Percentiles rank a stretch among this genome's conserved stretches.
Evolutionary conservation across 805 yeast species (phyloP).

Genomic region (Wickerhamomyces chambardii): DNA sequence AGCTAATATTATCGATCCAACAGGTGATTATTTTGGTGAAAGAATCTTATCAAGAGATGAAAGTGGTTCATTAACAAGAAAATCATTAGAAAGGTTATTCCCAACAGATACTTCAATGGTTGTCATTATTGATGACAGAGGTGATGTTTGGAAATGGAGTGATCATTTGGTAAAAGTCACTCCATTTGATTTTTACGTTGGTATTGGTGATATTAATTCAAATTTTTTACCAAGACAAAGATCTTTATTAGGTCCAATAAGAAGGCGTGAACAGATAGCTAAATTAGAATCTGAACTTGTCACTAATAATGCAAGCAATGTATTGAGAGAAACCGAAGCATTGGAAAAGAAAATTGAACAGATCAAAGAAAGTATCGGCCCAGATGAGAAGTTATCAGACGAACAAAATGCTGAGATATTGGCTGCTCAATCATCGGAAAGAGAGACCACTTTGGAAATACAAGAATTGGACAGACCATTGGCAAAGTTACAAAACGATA

Average conservation of each 20-base stretch:
- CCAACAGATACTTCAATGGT: conserved; percentile 98
- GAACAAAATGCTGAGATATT: conserved; percentile 21
- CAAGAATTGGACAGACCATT: conserved; percentile 79
- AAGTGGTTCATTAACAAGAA: conserved; percentile 86
- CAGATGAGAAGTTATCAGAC: conserved; percentile 23
- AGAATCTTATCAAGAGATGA: conserved; percentile 90
- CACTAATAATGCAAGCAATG: conserved; percentile 7
- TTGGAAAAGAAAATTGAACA: conserved; percentile 17
- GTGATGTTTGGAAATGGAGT: conserved; percentile 99
- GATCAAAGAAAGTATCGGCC: conserved; percentile 22
- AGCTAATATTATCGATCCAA: conserved; percentile 88
- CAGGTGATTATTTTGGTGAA: conserved; percentile 80
- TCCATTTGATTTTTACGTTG: conserved; percentile 94
- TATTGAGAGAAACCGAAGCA: conserved; percentile 19
- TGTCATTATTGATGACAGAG: conserved; percentile 92
- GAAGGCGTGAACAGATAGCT: conserved; percentile 48
- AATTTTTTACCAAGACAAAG: conserved; percentile 81
- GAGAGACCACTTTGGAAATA: conserved; percentile 65
- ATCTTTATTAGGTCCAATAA: conserved; percentile 49
- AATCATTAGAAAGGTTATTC: conserved; percentile 77
- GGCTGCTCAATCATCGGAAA: conserved; percentile 34
- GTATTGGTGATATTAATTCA: conserved; percentile 95
- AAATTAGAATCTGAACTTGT: conserved; percentile 38
- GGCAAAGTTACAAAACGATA: conserved; percentile 70
- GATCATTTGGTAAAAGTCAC: conserved; percentile 84